These are phyloP conservation scores for Trichoderma afroharzianum DNA, from an alignment of 2,329 filamentous ascomycete genomes.

Conservation along the genomic window DNA sequence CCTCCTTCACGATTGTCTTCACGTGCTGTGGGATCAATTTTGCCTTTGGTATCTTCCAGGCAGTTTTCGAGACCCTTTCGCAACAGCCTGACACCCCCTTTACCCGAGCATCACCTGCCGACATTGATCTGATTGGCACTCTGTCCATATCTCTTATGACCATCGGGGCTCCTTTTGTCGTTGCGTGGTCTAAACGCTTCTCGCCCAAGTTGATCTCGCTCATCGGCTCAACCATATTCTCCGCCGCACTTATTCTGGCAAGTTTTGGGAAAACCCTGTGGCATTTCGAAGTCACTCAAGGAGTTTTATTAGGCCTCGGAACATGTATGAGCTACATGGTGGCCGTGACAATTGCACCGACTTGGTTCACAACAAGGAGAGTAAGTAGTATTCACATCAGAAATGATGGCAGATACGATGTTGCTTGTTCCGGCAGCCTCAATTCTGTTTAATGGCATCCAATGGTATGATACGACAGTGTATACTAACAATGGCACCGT, in stretches of 20 bases:
- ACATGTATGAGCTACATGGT: conserved; percentile 1
- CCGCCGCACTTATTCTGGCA: not conserved
- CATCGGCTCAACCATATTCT: not conserved
- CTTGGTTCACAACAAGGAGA: not conserved
- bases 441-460: too few species aligned
- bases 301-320: not conserved
- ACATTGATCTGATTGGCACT: conserved; percentile 1
- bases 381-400: too few species aligned
- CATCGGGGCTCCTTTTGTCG: conserved; percentile 2
- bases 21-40: conserved; percentile 8
- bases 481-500: too few species aligned
- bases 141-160: conserved; percentile 6
- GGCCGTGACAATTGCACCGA: conserved; percentile 1
- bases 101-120: conserved; percentile 1
- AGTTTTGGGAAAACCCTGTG: conserved; percentile 1
- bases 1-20: conserved; percentile 3
- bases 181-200: conserved; percentile 8
- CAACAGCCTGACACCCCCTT: not conserved
- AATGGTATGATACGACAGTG: too few species aligned
- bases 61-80: conserved; percentile 2
- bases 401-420: too few species aligned
- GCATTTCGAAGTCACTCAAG: conserved; percentile 5
- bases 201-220: not conserved
- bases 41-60: conserved; percentile 3
- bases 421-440: too few species aligned